Evolutionary conservation across 352 stramenopile species (phyloP).

Genomic region (Phytophthora litchii): DNA sequence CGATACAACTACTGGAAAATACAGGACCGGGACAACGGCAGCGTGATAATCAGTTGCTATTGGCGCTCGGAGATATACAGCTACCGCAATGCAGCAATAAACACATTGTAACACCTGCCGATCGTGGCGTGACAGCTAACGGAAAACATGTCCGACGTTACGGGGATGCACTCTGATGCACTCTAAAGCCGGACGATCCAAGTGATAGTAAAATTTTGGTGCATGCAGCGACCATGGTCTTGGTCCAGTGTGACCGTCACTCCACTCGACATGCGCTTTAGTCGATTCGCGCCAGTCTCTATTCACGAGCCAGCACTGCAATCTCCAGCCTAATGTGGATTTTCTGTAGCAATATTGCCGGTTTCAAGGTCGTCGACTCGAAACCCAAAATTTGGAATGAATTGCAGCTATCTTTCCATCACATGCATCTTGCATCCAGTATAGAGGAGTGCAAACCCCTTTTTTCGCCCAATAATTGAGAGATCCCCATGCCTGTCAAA

Average conservation of each 20-base stretch:
- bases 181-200: slow-evolving; percentile 24
- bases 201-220: slow-evolving; percentile 27
- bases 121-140: slow-evolving; percentile 20
- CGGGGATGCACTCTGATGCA: slow-evolving; percentile 1
- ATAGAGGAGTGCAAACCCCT: neutral
- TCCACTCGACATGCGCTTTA: slow-evolving; percentile 15
- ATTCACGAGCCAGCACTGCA: slow-evolving; percentile 16
- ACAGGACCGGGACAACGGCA: slow-evolving; percentile 9
- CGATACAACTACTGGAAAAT: slow-evolving; percentile 4
- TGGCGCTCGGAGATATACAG: slow-evolving; percentile 2
- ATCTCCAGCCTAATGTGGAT: slow-evolving; percentile 14
- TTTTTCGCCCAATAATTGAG: slow-evolving; percentile 18
- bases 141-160: slow-evolving; percentile 10
- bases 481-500: slow-evolving; percentile 27
- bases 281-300: slow-evolving; percentile 30
- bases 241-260: neutral
- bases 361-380: slow-evolving; percentile 16
- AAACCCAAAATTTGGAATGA: slow-evolving; percentile 17
- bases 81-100: slow-evolving; percentile 2
- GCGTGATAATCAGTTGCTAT: slow-evolving; percentile 2
- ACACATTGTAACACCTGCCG: slow-evolving; percentile 1
- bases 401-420: slow-evolving; percentile 9
- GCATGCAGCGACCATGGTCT: slow-evolving; percentile 4
- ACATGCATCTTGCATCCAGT: slow-evolving; percentile 1
- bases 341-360: slow-evolving; percentile 29